Base-by-base conservation (phyloP, 2,329 filamentous ascomycete species). In the Cercospora janseana region DNA sequence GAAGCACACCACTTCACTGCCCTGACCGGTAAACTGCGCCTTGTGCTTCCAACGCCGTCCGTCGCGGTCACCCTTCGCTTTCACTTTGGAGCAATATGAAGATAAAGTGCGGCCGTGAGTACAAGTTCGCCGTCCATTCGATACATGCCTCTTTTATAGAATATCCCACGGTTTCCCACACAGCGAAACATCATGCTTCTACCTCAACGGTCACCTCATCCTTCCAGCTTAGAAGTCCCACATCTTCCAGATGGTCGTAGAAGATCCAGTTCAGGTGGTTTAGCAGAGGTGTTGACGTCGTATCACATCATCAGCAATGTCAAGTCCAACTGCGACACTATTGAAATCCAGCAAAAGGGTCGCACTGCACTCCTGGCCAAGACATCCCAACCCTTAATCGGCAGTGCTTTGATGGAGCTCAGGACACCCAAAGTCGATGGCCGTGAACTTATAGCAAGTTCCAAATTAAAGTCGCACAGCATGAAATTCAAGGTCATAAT, bases 401-500 rank as follows among this genome's bases (percentile, higher is more conserved):
- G 46, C 4, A 49, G 37, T n/a, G 27, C 46, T 1, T 12, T 27
- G 3, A 12, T 47, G 4, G 15, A 38, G 1, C 7, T 47, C 10
- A 47, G 24, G 18, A 47, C 44, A n/a, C 44, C 44, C 6, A 47
- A 38, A 40, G 44, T 49, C 37, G 37, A 49, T 13, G 46, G 46
- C 18, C 37, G 43, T 6, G 23, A 26, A 8, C 12, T 37, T 6
- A 23, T 49, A 23, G 37, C 38, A 10, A 41, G 28, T 18, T 27
- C 29, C 3, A 49, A 49, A 26, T 29, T 47, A 10, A 28, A 38
- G 18, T 10, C 32, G 2, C 23, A 21, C 37, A 42, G 18, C n/a
- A 38, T 27, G 2, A 20, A 21, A n/a, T 49, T 37, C 20, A 49
- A 49, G 23, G 15, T 49, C 27, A 13, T 49, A 20, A 37, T 49